Evolutionary conservation across 2,329 filamentous ascomycete species (phyloP).

Genomic region (Didymella exigua): DNA sequence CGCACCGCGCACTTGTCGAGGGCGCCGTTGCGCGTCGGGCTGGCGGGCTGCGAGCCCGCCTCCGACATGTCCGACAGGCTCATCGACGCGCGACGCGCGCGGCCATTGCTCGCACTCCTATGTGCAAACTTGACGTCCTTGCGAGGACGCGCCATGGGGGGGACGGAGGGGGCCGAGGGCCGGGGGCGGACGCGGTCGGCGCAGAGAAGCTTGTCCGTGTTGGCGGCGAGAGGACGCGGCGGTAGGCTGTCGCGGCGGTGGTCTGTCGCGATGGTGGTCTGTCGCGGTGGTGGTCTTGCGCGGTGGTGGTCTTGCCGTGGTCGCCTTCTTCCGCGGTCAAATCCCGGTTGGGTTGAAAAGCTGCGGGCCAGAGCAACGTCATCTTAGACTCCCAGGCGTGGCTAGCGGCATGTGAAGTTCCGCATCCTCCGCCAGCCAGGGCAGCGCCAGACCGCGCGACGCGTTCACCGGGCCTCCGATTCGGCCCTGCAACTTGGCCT

Average conservation of each 20-base stretch:
- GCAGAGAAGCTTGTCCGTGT: background rate
- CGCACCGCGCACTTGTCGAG: constrained; percentile 20
- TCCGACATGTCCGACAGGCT: constrained; percentile 76
- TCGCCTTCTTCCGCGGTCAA: too few species aligned
- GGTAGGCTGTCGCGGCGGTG: background rate
- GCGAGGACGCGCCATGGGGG: constrained; percentile 50
- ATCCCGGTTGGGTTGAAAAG: constrained; percentile 11
- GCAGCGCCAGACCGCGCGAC: background rate
- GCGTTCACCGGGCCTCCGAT: too few species aligned
- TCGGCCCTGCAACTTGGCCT: constrained; percentile 2
- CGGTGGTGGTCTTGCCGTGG: too few species aligned
- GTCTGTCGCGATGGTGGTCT: too few species aligned
- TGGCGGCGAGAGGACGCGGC: constrained; percentile 1
- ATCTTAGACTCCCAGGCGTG: background rate
- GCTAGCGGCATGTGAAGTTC: constrained; percentile 11
- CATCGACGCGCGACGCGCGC: constrained; percentile 65
- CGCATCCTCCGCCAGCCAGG: background rate
- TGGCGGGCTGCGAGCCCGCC: constrained; percentile 58
- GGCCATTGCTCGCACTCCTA: constrained; percentile 55
- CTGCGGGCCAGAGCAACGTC: constrained; percentile 18
- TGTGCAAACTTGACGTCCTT: constrained; percentile 67
- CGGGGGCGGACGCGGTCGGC: background rate
- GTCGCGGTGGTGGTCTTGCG: background rate
- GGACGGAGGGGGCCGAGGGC: background rate
- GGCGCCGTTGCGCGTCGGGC: constrained; percentile 55